Evolutionary conservation across 2,329 filamentous ascomycete genomes (phyloP), one percentile per base, ranked within the genome.

Genomic region (Chrysosporium keratinophilum): DNA sequence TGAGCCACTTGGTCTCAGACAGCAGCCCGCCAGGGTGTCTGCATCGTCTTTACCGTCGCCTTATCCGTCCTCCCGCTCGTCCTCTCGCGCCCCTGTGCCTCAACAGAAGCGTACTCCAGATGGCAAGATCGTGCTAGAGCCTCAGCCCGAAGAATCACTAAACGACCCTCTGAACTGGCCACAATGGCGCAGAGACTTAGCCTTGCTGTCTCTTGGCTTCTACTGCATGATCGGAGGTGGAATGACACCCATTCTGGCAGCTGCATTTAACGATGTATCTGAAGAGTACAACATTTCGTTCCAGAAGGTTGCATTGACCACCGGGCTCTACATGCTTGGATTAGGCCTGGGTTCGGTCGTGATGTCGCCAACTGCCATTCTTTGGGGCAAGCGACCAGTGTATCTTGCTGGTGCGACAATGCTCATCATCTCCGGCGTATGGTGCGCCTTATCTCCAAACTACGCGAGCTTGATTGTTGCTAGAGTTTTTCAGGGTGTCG

Each of bases 141-240:
- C 91, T 0, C 91, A 97, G 66, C 91, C 91, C 0, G 89, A 96
- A 56, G 89, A 96, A 50, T 89, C 87, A 0, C 75, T 78, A 50
- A 96, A 97, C 60, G 91, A 97, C 63, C 91, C 91, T 1, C 73
- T 97, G 54, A 97, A 97, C 67, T 97, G 91, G 91, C 83, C 87
- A 0, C 73, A 78, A 5, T 88, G 87, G 83, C 80, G 88, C 40
- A 78, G 91, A 67, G 88, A 97, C 67, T 69, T 77, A 20, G 88
- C 91, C 0, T 71, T 97, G 57, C 62, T 95, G 0, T 91, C 85
- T 0, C 75, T 97, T 3, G 91, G 91, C 1, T 84, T 95, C 63
- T 95, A 95, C 69, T 95, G 89, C 69, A 86, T 96, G 82, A 71
- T 96, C 15, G 91, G 91, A 53, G 91, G 91, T 40, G 91, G 91